Percentiles rank a stretch among this genome's conserved stretches.
Conservation (phyloP, 306 rosid genomes). For the Castanea sativa region DNA sequence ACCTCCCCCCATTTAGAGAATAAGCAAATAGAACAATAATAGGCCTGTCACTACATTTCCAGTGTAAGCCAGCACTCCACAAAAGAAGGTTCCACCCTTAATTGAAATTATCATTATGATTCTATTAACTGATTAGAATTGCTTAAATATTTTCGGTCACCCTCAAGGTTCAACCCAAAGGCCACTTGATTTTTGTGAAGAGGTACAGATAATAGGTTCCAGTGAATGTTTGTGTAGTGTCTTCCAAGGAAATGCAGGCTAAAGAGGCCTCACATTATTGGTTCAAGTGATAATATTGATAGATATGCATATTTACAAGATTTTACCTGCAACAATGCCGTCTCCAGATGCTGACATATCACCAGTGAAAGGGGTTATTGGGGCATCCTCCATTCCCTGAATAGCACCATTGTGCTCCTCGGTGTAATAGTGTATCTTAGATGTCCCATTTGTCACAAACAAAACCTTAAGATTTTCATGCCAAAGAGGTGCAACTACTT, state of each 20-base stretch:
- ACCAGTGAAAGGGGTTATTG: conserved; percentile 65
- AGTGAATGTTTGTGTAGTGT: not conserved
- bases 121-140: too few relatives aligned
- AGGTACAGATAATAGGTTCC: conserved; percentile 9
- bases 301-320: conserved; percentile 11
- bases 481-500: conserved; percentile 68
- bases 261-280: not conserved
- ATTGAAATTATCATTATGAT: too few relatives aligned
- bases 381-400: conserved; percentile 87
- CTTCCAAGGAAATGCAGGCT: conserved; percentile 9
- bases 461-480: conserved; percentile 83
- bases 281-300: not conserved
- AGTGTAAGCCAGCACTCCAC: not conserved
- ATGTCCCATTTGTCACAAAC: conserved; percentile 96
- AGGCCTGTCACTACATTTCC: conserved; percentile 13
- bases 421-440: conserved; percentile 92
- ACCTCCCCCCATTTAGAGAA: not conserved
- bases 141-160: not conserved
- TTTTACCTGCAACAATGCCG: conserved; percentile 86
- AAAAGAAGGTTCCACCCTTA: not conserved
- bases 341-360: conserved; percentile 98
- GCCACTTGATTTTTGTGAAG: not conserved
- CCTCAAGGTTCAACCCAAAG: conserved; percentile 6
- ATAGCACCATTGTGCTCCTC: conserved; percentile 69
- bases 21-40: not conserved